These are phyloP conservation scores for Trichoderma hamatum DNA, from an alignment of 2,329 filamentous ascomycete genomes.

Conservation along the genomic window DNA sequence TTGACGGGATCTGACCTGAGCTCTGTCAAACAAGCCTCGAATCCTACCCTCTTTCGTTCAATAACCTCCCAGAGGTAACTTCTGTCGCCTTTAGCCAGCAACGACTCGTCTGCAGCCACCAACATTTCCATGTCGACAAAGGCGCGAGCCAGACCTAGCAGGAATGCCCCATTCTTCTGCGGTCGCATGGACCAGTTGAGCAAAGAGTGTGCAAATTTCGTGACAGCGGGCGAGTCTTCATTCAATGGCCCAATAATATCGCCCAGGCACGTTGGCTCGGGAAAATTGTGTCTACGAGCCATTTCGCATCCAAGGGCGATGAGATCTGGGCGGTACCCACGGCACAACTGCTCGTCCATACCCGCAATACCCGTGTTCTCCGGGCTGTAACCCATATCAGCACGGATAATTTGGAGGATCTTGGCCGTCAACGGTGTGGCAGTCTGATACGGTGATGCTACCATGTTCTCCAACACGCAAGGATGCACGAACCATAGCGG, in stretches of 20 bases:
- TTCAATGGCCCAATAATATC: neutral
- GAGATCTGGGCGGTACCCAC: neutral
- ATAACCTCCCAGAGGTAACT: neutral
- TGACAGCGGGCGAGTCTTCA: neutral
- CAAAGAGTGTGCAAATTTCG: neutral
- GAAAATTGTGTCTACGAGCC: neutral
- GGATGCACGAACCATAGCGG: slow-evolving; percentile 28
- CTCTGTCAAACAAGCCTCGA: slow-evolving; percentile 3
- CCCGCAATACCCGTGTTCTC: slow-evolving; percentile 23
- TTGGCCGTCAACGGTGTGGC: slow-evolving; percentile 7
- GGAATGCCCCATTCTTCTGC: neutral
- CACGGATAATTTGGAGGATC: slow-evolving; percentile 23
- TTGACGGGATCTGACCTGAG: neutral
- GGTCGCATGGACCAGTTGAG: slow-evolving; percentile 3
- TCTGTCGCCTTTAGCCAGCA: neutral
- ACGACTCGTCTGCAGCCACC: neutral
- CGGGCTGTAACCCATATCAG: slow-evolving; percentile 23
- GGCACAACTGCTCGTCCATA: slow-evolving; percentile 23
- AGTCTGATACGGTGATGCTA: slow-evolving; percentile 18
- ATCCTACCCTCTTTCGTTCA: slow-evolving; percentile 1
- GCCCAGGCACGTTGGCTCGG: neutral
- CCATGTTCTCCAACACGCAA: slow-evolving; percentile 23
- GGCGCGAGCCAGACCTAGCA: neutral
- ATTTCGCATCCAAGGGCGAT: slow-evolving; percentile 6
- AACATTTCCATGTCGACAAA: slow-evolving; percentile 3